Evolutionary conservation across 495 filamentous ascomycete species (phyloP).

Genomic region (Penicillium mononematosum): DNA sequence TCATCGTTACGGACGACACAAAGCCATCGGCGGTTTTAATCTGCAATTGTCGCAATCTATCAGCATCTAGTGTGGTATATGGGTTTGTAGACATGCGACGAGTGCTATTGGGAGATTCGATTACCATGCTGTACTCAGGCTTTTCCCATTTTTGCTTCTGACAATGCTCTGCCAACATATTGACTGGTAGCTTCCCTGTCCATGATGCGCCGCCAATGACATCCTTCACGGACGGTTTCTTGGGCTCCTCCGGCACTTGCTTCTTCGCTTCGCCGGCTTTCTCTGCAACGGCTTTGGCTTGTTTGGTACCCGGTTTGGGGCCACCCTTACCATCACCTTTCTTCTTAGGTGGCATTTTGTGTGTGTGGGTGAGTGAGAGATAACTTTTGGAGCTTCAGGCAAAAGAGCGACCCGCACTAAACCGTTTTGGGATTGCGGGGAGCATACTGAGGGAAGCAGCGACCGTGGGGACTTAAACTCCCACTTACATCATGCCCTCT

Average conservation of each 20-base stretch:
- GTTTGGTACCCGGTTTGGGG: constrained; percentile 47
- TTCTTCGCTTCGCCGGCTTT: constrained; percentile 38
- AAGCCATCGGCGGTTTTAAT: constrained; percentile 60
- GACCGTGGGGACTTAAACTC: constrained; percentile 5
- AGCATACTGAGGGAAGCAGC: constrained; percentile 11
- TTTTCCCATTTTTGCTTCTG: constrained; percentile 94
- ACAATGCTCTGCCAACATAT: constrained; percentile 89
- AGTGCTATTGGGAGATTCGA: not conserved
- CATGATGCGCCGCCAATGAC: constrained; percentile 93
- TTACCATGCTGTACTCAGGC: constrained; percentile 82
- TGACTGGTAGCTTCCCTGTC: constrained; percentile 95
- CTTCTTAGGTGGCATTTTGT: constrained; percentile 46
- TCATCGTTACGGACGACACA: constrained; percentile 75
- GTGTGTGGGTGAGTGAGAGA: constrained; percentile 2
- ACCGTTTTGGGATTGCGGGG: constrained; percentile 35
- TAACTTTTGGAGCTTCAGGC: constrained; percentile 19
- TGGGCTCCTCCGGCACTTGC: constrained; percentile 54
- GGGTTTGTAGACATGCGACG: constrained; percentile 1
- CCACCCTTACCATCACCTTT: constrained; percentile 42
- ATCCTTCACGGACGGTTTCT: constrained; percentile 78
- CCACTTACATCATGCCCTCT: not conserved
- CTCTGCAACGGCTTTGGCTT: constrained; percentile 45
- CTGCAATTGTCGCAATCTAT: constrained; percentile 29
- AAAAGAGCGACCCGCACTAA: constrained; percentile 36
- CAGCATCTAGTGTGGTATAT: constrained; percentile 7